phyloP scores from a whole-genome alignment of 495 filamentous ascomycete genomes.

The Aspergillus haitiensis region DNA sequence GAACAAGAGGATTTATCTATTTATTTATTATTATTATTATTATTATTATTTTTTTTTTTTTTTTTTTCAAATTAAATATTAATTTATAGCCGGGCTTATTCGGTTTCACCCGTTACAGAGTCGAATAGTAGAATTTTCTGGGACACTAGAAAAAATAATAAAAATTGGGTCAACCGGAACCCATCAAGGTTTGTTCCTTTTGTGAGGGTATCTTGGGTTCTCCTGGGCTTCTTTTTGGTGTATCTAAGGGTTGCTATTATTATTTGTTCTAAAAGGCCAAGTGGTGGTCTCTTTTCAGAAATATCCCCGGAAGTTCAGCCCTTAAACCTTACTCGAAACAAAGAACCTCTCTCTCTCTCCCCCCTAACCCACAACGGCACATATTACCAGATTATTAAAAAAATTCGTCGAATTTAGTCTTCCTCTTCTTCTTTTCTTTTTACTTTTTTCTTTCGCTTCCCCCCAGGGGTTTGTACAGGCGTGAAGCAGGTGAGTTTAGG shows the following conservation, averaged over 20 bases:
- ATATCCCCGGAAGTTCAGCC: conserved; percentile 19
- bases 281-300: conserved; percentile 17
- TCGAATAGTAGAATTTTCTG: neutral
- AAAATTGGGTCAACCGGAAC: conserved; percentile 3
- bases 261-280: neutral
- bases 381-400: neutral
- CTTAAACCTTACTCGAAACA: conserved; percentile 10
- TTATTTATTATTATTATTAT: too few relatives aligned
- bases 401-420: too few relatives aligned
- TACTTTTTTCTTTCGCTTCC: too few relatives aligned
- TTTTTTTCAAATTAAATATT: neutral
- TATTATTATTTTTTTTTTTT: too few relatives aligned
- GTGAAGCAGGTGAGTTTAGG: too few relatives aligned
- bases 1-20: neutral
- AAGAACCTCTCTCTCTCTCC: neutral
- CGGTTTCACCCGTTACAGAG: conserved; percentile 2
- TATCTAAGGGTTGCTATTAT: neutral
- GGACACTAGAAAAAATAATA: neutral
- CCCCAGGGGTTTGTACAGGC: too few relatives aligned
- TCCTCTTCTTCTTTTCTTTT: too few relatives aligned
- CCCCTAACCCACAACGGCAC: neutral
- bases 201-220: neutral
- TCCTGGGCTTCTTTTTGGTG: neutral
- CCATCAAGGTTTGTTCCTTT: conserved; percentile 3
- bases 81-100: conserved; percentile 12